Base-by-base conservation (phyloP, 2,329 filamentous ascomycete species). In the Fusarium nanum region DNA sequence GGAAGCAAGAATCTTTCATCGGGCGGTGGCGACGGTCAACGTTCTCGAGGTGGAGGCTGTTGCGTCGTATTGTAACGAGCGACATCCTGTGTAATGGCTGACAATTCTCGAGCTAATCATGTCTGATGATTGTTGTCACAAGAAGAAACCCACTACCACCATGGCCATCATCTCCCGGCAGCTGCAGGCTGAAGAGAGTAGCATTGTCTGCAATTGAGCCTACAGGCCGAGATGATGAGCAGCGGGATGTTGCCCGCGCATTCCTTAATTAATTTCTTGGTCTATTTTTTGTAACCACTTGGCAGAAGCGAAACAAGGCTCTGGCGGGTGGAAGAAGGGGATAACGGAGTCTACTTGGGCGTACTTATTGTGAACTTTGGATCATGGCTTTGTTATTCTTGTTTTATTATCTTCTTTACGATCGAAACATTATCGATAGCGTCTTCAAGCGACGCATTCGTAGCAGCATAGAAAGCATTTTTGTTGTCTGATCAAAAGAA, bases 1-100 rank as follows among this genome's bases (percentile, higher is more conserved):
- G 86, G 87, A 62, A 92, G 91, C 78, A 83, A 82, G 75, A 78
- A 76, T 68, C 75, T 81, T 41, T 76, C 81, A 42, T 78, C 81
- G n/a, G 78, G 82, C 11, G 77, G 81, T 42, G 80, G 80, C 10
- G 79, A 83, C 25, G 79, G 83, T 41, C 78, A 75, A 62, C 78
- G 82, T 25, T 80, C 83, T 50, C 78, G 83, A 30, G 78, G 81
- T 48, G 75, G 78, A 30, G 81, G 81, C 45, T 87, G 85, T 78
- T 87, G 85, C 69, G 81, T 87, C 50, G 84, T 87, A 68, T 80
- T 86, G 82, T 86, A 78, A 63, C 54, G 57, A 56, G 42, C 34
- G 30, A 34, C 37, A 25, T 46, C 22, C 41, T 40, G 50, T 56
- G 22, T 37, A 48, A 53, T 56, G 56, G 59, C 41, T 20, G 59